Base-by-base conservation (phyloP, 1,139 yeast species). In the Protomyces inundatus region DNA sequence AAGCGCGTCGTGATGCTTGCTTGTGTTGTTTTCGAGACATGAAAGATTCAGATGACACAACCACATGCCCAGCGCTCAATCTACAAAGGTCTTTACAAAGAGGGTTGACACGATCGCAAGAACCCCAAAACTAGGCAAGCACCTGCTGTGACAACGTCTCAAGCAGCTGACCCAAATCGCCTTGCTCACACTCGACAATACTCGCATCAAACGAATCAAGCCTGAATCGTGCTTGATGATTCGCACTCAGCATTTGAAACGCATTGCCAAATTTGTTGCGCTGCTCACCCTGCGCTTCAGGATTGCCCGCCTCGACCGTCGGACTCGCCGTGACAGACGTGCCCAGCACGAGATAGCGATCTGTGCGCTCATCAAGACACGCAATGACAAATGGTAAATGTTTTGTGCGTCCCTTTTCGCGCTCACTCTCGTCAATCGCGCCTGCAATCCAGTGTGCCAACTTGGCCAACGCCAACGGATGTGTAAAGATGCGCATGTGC, bases 171-270 rank as follows among this genome's bases (percentile, higher is more conserved):
- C 90, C 81, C 69, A 93, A 78, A 73, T 95, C 98, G 64, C 90
- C 96, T 72, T 86, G 87, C 66, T 90, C 78, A 56, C 95, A 86
- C 75, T 93, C 98, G 54, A 95, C 90, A 45, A 93, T 89, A 1
- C 97, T 86, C 68, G 96, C 88, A 72, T 93, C 98, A 75, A 93
- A 93, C 70, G 96, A 90, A 74, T 95, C 98, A 67, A 93, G 87
- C 71, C 95, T 81, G 40, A 90, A 91, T 70, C 88, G 86, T 4
- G 98, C 97, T 48, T 91, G 93, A 12, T 95, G 87, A 9, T 83
- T 82, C 56, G 80, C 81, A 1, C 97, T 95, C 50, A 90, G 87
- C 69, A 87, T 88, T 73, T 89, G 96, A 74, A 93, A 93, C 46
- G 96, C 96, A 65, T 87, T 84, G 58, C 97, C 91, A 72, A 93